Evolutionary conservation across 2,329 filamentous ascomycete genomes (phyloP).

Genomic region (Fusarium burgessii): DNA sequence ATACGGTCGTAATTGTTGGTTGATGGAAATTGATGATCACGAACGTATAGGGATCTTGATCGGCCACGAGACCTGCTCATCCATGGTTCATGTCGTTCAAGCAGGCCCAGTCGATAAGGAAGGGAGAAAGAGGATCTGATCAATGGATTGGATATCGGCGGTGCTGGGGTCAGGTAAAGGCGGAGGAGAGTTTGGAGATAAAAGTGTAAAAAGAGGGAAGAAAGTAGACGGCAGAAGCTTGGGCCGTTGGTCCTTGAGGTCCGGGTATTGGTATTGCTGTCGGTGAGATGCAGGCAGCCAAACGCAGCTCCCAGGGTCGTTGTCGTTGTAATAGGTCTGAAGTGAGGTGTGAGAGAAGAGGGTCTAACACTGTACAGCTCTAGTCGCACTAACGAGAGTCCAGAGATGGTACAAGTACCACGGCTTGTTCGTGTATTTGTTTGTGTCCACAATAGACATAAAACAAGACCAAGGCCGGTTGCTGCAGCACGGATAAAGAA

Average conservation of each 20-base stretch:
- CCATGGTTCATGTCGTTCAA: conserved; percentile 49
- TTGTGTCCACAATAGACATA: conserved; percentile 15
- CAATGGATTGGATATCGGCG: conserved; percentile 22
- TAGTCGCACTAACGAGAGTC: conserved; percentile 20
- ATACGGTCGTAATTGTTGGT: conserved; percentile 7
- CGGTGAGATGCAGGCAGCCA: conserved; percentile 42
- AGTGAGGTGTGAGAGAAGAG: conserved; percentile 35
- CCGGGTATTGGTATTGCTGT: conserved; percentile 13
- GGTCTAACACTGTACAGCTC: conserved; percentile 31
- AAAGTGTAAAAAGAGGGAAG: conserved; percentile 33
- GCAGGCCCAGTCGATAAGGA: conserved; percentile 7
- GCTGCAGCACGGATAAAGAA: conserved; percentile 14
- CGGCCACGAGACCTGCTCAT: conserved; percentile 51
- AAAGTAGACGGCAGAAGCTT: conserved; percentile 8
- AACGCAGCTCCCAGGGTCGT: conserved; percentile 38
- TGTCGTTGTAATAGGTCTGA: conserved; percentile 31
- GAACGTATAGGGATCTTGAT: conserved; percentile 49
- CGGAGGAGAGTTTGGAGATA: conserved; percentile 14
- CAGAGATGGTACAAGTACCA: conserved; percentile 3
- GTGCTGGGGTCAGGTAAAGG: conserved; percentile 16
- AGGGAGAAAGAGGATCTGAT: conserved; percentile 5
- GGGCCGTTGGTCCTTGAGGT: conserved; percentile 8
- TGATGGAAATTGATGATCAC: conserved; percentile 45
- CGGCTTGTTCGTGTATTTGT: conserved; percentile 24
- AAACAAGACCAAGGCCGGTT: conserved; percentile 9